These are phyloP conservation scores for Beauveria sp. DNA, from an alignment of 2,329 filamentous ascomycete genomes.

Conservation along the genomic window DNA sequence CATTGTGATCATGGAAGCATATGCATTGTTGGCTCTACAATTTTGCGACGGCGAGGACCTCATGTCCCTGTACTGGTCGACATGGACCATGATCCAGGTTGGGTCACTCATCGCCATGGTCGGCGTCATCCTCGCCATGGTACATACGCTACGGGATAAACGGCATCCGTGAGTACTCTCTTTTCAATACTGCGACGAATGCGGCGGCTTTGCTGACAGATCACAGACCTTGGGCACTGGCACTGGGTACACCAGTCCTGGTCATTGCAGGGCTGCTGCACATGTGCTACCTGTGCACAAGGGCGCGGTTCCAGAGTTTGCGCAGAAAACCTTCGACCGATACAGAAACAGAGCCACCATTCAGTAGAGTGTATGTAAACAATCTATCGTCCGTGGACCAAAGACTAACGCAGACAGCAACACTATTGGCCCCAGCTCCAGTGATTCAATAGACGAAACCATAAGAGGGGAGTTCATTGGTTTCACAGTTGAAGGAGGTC, in stretches of 20 bases:
- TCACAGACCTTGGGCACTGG: conserved; percentile 46
- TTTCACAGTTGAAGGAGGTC: conserved; percentile 37
- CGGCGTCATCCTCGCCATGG: conserved; percentile 46
- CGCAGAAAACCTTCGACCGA: conserved; percentile 19
- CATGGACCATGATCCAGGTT: conserved; percentile 53
- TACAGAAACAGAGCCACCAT: conserved; percentile 24
- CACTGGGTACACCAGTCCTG: conserved; percentile 51
- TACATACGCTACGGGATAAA: conserved; percentile 40
- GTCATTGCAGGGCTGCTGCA: conserved; percentile 48
- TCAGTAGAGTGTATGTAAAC: conserved; percentile 36
- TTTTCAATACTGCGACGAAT: neutral
- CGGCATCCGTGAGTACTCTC: conserved; percentile 41
- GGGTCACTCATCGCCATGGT: conserved; percentile 51
- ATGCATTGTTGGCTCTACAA: conserved; percentile 43
- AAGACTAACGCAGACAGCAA: conserved; percentile 21
- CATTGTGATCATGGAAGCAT: conserved; percentile 47
- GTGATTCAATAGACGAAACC: conserved; percentile 27
- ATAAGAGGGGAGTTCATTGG: conserved; percentile 32
- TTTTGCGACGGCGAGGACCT: conserved; percentile 55
- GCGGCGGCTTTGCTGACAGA: neutral
- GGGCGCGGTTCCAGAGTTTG: conserved; percentile 28
- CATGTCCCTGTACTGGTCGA: conserved; percentile 53
- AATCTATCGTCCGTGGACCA: neutral
- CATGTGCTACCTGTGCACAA: conserved; percentile 35
- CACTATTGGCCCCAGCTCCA: conserved; percentile 27